Evolutionary conservation across 805 yeast genomes (phyloP).

Genomic region (Maudiozyma barnettii): DNA sequence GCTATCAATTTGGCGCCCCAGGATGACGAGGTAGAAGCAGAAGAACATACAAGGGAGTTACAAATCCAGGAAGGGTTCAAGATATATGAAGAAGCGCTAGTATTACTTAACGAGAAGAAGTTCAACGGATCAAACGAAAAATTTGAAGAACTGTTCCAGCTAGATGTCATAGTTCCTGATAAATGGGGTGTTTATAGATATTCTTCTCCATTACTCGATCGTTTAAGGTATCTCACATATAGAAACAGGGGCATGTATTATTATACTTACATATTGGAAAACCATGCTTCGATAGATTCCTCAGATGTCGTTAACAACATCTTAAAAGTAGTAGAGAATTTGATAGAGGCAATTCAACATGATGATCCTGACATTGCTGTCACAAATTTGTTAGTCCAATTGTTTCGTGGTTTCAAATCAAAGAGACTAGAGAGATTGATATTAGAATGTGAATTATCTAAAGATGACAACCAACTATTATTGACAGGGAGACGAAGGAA

Average conservation of each 20-base stretch:
- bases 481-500: slow-evolving; percentile 14
- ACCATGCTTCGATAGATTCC: slow-evolving; percentile 20
- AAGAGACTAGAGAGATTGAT: slow-evolving; percentile 43
- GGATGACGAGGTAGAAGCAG: slow-evolving; percentile 57
- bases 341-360: slow-evolving; percentile 54
- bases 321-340: slow-evolving; percentile 45
- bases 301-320: slow-evolving; percentile 36
- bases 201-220: slow-evolving; percentile 58
- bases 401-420: slow-evolving; percentile 42
- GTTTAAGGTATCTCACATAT: slow-evolving; percentile 64
- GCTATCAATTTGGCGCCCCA: slow-evolving; percentile 76
- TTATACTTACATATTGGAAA: slow-evolving; percentile 31
- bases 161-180: slow-evolving; percentile 52
- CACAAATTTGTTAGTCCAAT: slow-evolving; percentile 39
- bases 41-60: slow-evolving; percentile 83
- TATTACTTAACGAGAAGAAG: slow-evolving; percentile 43
- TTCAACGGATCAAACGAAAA: slow-evolving; percentile 40
- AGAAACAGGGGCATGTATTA: slow-evolving; percentile 75
- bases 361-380: slow-evolving; percentile 57
- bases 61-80: slow-evolving; percentile 81
- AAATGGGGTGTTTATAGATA: slow-evolving; percentile 29
- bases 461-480: slow-evolving; percentile 23
- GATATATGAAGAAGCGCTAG: slow-evolving; percentile 62
- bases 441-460: slow-evolving; percentile 49
- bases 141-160: slow-evolving; percentile 55